Evolutionary conservation across 2,329 filamentous ascomycete genomes (phyloP).

Genomic region (Eutypella sp.): DNA sequence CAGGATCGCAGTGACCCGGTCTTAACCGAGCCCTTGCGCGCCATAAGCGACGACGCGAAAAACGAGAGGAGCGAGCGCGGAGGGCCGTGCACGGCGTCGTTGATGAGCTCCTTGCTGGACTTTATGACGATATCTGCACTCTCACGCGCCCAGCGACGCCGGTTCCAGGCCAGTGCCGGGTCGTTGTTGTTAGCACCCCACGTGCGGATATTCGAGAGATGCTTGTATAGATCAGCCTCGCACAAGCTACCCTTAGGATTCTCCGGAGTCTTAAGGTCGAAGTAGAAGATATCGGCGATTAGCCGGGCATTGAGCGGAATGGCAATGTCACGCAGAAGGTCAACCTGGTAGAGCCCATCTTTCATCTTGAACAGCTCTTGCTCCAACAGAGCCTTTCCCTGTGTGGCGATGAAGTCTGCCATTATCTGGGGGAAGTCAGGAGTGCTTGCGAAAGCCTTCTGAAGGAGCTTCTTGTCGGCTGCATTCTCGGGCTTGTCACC

Average conservation of each 20-base stretch:
- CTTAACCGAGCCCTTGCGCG: conserved; percentile 25
- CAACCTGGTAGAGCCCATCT: conserved; percentile 34
- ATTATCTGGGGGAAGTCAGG: conserved; percentile 28
- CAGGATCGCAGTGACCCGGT: conserved; percentile 34
- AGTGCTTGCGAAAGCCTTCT: conserved; percentile 29
- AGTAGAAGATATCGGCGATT: conserved; percentile 52
- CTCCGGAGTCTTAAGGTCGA: conserved; percentile 52
- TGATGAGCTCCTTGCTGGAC: conserved; percentile 34
- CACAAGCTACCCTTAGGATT: conserved; percentile 45
- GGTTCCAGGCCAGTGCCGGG: conserved; percentile 40
- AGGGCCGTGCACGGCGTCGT: conserved; percentile 28
- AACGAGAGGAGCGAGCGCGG: conserved; percentile 1
- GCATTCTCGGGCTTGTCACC: conserved; percentile 29
- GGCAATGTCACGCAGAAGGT: conserved; percentile 47
- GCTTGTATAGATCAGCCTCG: conserved; percentile 35
- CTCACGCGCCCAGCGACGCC: conserved; percentile 37
- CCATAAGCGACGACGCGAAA: conserved; percentile 22
- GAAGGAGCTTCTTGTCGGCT: conserved; percentile 25
- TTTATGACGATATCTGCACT: conserved; percentile 31
- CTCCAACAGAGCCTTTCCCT: conserved; percentile 34
- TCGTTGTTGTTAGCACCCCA: conserved; percentile 45
- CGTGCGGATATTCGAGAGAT: conserved; percentile 38
- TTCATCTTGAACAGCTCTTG: conserved; percentile 33
- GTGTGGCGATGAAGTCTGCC: conserved; percentile 26
- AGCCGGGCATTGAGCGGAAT: conserved; percentile 54